These are phyloP conservation scores for Fusarium cyanostomum DNA, from an alignment of 2,329 filamentous ascomycete species.

Conservation along the genomic window DNA sequence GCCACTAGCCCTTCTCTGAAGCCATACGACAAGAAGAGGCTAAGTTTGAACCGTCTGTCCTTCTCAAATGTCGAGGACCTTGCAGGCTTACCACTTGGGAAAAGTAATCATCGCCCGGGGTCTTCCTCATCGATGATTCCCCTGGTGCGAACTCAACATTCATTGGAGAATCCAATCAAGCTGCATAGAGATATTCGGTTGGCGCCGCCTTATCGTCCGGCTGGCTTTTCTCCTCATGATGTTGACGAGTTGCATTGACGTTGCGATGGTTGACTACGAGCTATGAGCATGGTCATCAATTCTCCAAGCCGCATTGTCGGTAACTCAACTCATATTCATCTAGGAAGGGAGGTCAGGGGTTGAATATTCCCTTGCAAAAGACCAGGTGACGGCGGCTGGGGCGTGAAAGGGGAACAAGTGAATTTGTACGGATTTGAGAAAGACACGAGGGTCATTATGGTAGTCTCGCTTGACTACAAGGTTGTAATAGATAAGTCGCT, in stretches of 20 bases:
- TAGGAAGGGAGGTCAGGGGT: neutral
- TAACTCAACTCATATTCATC: no score
- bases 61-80: constrained; percentile 28
- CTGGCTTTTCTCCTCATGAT: constrained; percentile 39
- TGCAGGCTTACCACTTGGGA: neutral
- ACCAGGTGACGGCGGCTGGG: neutral
- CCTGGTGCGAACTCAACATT: constrained; percentile 8
- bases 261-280: neutral
- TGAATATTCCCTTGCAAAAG: neutral
- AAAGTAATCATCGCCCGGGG: constrained; percentile 15
- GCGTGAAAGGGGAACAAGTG: neutral
- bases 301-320: no score
- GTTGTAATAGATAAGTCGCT: constrained; percentile 29
- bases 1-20: constrained; percentile 26
- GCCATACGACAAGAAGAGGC: constrained; percentile 45
- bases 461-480: constrained; percentile 9
- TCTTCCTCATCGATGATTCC: constrained; percentile 28
- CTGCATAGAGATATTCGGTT: constrained; percentile 41
- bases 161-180: constrained; percentile 28
- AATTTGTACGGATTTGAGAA: constrained; percentile 4
- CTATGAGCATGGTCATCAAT: neutral
- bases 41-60: constrained; percentile 26
- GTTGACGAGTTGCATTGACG: constrained; percentile 50
- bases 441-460: neutral
- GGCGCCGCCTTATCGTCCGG: constrained; percentile 39